A percentile compares a stretch with the other conserved stretches of the same genome.
Evolutionary conservation across 805 yeast species (phyloP).

Genomic region (Torulaspora microellipsoides): DNA sequence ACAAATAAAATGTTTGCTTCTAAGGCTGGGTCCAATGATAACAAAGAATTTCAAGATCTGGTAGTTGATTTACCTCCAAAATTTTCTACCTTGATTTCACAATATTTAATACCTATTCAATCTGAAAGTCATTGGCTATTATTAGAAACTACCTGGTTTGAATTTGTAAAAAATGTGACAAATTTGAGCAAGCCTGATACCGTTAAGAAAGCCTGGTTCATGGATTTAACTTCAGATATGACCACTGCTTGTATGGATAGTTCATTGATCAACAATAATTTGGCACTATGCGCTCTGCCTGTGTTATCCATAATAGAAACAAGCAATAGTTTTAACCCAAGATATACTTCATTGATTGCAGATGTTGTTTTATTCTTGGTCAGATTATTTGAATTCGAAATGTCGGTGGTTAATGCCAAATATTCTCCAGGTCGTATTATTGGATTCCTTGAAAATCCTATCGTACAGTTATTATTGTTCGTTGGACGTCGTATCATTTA

Average conservation of each 20-base stretch:
- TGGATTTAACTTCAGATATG: conserved; percentile 10
- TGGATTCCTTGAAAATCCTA: conserved; percentile 18
- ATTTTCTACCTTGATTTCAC: conserved; percentile 5
- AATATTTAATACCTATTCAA: conserved; percentile 4
- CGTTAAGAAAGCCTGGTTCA: conserved; percentile 11
- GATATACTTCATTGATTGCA: conserved; percentile 13
- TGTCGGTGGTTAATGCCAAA: conserved; percentile 6
- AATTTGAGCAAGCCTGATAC: neutral
- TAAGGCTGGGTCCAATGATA: neutral
- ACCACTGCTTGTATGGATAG: conserved; percentile 11
- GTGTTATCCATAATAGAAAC: conserved; percentile 10
- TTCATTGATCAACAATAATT: conserved; percentile 18
- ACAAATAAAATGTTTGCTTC: conserved; percentile 1
- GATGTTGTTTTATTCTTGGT: conserved; percentile 19
- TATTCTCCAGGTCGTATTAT: conserved; percentile 9
- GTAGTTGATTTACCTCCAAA: conserved; percentile 7
- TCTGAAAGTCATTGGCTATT: conserved; percentile 24
- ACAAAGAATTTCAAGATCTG: neutral
- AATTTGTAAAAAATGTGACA: conserved; percentile 14
- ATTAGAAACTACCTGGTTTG: conserved; percentile 27
- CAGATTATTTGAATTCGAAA: conserved; percentile 11
- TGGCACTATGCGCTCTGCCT: conserved; percentile 20
- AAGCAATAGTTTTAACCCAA: conserved; percentile 6
- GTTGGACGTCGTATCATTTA: conserved; percentile 19
- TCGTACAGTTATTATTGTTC: conserved; percentile 21